A percentile compares a stretch with the other conserved stretches of the same genome.
phyloP scores from a whole-genome alignment of 305 asterid species.

The Fraxinus nigra region DNA sequence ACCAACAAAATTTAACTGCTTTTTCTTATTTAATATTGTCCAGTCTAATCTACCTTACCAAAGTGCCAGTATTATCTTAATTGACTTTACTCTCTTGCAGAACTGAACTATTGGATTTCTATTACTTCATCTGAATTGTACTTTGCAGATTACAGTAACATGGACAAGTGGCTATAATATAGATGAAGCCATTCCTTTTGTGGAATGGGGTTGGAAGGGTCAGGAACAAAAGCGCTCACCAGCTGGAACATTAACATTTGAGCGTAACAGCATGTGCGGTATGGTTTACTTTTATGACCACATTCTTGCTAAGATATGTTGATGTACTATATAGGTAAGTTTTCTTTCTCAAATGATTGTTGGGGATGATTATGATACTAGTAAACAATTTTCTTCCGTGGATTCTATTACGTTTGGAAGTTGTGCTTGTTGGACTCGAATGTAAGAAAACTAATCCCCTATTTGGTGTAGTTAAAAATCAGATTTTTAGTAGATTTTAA shows the following conservation, averaged over 20 bases:
- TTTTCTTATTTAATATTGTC: not conserved
- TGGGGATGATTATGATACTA: not conserved
- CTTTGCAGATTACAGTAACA: constrained; percentile 84
- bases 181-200: constrained; percentile 77
- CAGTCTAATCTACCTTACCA: not conserved
- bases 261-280: constrained; percentile 86
- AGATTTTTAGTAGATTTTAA: not conserved
- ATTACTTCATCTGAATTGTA: not conserved
- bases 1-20: not conserved
- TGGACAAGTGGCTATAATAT: constrained; percentile 94
- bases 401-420: not conserved
- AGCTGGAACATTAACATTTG: constrained; percentile 78
- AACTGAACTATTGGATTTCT: not conserved
- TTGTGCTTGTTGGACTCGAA: not conserved
- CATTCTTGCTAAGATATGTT: not conserved
- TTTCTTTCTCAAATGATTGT: not conserved
- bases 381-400: not conserved
- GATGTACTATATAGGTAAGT: not conserved
- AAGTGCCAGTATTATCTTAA: not conserved
- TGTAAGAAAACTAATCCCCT: not conserved
- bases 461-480: not conserved
- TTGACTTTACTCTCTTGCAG: not conserved
- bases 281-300: constrained; percentile 17
- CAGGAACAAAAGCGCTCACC: constrained; percentile 46
- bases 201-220: constrained; percentile 67